Base-by-base conservation (phyloP, 306 rosid species). In the Quercus aquifolioides region DNA sequence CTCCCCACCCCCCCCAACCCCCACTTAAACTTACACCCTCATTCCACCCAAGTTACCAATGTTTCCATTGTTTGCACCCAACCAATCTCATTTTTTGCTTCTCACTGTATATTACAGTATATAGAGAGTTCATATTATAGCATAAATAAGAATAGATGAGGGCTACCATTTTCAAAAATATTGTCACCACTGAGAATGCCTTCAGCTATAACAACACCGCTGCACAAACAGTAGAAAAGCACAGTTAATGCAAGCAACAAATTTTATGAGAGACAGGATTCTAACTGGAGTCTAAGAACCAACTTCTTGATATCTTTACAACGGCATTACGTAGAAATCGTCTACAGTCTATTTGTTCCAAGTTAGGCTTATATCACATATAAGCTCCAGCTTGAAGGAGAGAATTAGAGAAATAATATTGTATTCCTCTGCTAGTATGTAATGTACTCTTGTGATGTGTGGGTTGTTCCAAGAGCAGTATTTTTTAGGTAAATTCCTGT, bases 131-230 rank as follows among this genome's bases (percentile, higher is more conserved):
- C 52, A 33, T 9, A 25, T 38, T 71, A 13, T 65, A 31, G 38
- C 71, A 33, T 33, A 63, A 55, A 78, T 4, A 20, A 55, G 15
- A 25, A 75, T 57, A 35, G 23, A 55, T 60, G 75, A 74, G 74
- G 15, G 15, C 28, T 89, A 94, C 98, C 98, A 84, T 76, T 82
- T 46, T 49, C 23, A 83, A 89, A 74, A 86, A 85, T 74, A 76
- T 41, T 30, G 33, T 77, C 26, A 52, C 82, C 88, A 15, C 76
- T 2, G 35, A 92, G 92, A 78, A 91, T 31, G 70, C 93, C 96
- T 86, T 92, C 90, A 55, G 98, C 97, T 76, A 94, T 92, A 81
- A 94, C 91, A 80, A 92, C 98, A 57, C 98, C 97, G 46, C 98
- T 94, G 88, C 88, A 87, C 81, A 85, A 60, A 35, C 58, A 74